phyloP scores from a whole-genome alignment of 2,329 filamentous ascomycete genomes.

The Trichoderma atroviride region DNA sequence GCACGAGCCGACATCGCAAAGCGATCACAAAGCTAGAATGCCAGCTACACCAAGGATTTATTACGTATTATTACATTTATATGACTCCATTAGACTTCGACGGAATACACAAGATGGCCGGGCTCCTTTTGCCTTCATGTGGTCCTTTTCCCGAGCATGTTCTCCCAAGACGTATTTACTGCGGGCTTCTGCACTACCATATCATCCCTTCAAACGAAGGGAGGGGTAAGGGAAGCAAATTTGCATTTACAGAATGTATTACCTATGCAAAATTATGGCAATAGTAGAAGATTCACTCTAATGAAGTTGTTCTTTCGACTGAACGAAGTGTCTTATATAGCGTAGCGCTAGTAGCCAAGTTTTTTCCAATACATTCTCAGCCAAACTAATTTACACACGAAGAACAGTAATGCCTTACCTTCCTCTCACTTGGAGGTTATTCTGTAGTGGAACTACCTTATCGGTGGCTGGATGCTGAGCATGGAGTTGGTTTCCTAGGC shows the following conservation, averaged over 20 bases:
- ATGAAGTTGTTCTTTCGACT: background rate
- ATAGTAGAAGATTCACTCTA: background rate
- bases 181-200: background rate
- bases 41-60: background rate
- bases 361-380: background rate
- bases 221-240: no score
- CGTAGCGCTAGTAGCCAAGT: background rate
- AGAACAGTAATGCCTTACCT: no score
- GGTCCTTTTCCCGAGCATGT: background rate
- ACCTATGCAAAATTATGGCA: no score
- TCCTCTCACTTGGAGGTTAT: no score
- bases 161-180: no score
- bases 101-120: no score
- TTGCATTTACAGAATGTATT: background rate
- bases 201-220: background rate
- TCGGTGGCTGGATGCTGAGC: background rate
- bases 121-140: background rate
- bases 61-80: background rate
- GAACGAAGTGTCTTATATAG: background rate
- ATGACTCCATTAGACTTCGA: background rate
- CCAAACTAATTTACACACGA: background rate
- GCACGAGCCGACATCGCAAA: slow-evolving; percentile 3
- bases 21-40: background rate
- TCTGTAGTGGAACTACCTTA: background rate
- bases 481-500: background rate